phyloP scores from a whole-genome alignment of 306 rosid species.

The Trifolium fragiferum region DNA sequence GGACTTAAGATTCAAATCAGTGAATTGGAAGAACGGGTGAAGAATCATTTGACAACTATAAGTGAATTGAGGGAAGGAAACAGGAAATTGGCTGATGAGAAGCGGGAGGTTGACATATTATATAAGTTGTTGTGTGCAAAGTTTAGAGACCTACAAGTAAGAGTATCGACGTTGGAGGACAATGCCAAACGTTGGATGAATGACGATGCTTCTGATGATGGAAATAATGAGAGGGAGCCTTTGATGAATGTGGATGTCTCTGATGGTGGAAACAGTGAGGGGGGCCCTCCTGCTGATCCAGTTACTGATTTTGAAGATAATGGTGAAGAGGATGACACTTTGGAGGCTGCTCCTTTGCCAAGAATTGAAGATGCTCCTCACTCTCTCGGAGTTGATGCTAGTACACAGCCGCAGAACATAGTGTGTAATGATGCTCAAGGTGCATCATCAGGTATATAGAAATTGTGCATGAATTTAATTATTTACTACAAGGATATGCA shows the following conservation, averaged over 20 bases:
- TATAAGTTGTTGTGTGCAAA: background rate
- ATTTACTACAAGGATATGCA: background rate
- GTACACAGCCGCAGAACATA: background rate
- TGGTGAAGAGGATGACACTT: conserved; percentile 16
- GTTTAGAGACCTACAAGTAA: background rate
- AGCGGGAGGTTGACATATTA: background rate
- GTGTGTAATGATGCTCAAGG: conserved; percentile 12
- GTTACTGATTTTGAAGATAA: background rate
- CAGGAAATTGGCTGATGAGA: background rate
- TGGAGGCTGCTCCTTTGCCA: background rate
- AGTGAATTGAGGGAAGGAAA: background rate
- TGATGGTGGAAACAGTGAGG: background rate
- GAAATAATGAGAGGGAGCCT: too few relatives aligned
- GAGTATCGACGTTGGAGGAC: conserved; percentile 24
- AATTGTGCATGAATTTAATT: conserved; percentile 6
- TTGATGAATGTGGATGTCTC: background rate
- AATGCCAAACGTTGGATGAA: background rate
- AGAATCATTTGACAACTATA: background rate
- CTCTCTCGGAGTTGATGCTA: conserved; percentile 7
- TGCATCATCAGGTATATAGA: conserved; percentile 41
- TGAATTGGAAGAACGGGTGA: conserved; percentile 22
- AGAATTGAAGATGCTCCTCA: conserved; percentile 3
- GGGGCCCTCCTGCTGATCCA: background rate
- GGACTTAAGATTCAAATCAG: too few relatives aligned
- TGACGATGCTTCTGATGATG: background rate